Percentiles rank a stretch among this genome's conserved stretches.
Evolutionary conservation across 306 rosid species (phyloP).

Genomic region (Adenanthera pavonina): DNA sequence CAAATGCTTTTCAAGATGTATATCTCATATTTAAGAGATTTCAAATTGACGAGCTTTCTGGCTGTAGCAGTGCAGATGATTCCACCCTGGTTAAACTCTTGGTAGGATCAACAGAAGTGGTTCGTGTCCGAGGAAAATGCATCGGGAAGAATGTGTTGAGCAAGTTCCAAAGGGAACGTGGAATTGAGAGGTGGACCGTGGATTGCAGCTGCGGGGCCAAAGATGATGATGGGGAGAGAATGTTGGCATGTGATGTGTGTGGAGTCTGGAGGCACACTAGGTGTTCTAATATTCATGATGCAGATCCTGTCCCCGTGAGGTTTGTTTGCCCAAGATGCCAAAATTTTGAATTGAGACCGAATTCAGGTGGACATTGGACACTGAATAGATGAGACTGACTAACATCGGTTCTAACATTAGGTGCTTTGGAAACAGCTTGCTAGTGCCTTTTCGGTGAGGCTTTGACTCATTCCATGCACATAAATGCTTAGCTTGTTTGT

Average conservation of each 20-base stretch:
- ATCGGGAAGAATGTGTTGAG: slow-evolving; percentile 64
- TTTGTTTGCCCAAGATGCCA: slow-evolving; percentile 79
- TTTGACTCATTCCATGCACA: slow-evolving; percentile 29
- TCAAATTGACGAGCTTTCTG: slow-evolving; percentile 74
- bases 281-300: slow-evolving; percentile 77
- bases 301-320: slow-evolving; percentile 67
- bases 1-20: slow-evolving; percentile 85
- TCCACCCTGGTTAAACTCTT: slow-evolving; percentile 69
- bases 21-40: slow-evolving; percentile 73
- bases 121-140: slow-evolving; percentile 75
- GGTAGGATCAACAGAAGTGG: slow-evolving; percentile 56
- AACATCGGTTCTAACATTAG: slow-evolving; percentile 46
- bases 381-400: slow-evolving; percentile 57
- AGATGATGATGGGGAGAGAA: slow-evolving; percentile 97
- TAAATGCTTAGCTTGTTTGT: slow-evolving; percentile 20
- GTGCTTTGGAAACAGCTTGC: slow-evolving; percentile 49
- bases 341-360: slow-evolving; percentile 39
- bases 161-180: slow-evolving; percentile 89
- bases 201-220: slow-evolving; percentile 91
- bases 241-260: slow-evolving; percentile 90
- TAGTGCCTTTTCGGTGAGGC: slow-evolving; percentile 48
- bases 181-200: slow-evolving; percentile 93
- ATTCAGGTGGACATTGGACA: slow-evolving; percentile 39
- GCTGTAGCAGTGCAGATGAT: slow-evolving; percentile 70
- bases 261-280: slow-evolving; percentile 92